These are phyloP conservation scores for Colletotrichum viniferum DNA, from an alignment of 2,329 filamentous ascomycete species.

Conservation along the genomic window DNA sequence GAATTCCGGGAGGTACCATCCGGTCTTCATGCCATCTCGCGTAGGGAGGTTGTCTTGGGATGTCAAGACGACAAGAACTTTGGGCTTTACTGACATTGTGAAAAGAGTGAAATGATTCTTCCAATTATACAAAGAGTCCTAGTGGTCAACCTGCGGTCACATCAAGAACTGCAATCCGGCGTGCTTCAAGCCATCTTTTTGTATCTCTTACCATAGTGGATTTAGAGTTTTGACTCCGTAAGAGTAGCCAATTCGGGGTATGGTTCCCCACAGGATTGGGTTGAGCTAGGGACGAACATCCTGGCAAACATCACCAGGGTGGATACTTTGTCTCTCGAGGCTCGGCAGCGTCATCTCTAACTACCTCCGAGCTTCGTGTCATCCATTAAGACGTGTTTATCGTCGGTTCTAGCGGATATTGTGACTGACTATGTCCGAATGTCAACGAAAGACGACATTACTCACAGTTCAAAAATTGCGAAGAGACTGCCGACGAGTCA, in stretches of 20 bases:
- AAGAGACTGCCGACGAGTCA: not conserved
- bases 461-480: accelerated
- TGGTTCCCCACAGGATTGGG: not conserved
- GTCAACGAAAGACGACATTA: accelerated
- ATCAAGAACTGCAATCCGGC: not conserved
- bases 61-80: not conserved
- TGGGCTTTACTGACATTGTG: not conserved
- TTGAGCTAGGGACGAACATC: not conserved
- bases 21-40: not conserved
- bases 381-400: accelerated
- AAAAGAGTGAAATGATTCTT: not conserved
- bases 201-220: not conserved
- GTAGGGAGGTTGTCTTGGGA: not conserved
- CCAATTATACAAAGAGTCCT: accelerated
- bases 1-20: not conserved
- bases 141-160: not conserved
- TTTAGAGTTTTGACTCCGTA: not conserved
- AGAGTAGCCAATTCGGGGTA: not conserved
- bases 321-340: not conserved
- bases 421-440: accelerated
- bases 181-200: not conserved
- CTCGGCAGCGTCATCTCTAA: not conserved
- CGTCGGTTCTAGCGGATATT: not conserved
- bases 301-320: not conserved
- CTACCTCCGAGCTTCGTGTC: not conserved